Percentiles rank a stretch among this genome's conserved stretches.
Conservation (phyloP, 2,329 filamentous ascomycete genomes). For the Venturia carpophila region DNA sequence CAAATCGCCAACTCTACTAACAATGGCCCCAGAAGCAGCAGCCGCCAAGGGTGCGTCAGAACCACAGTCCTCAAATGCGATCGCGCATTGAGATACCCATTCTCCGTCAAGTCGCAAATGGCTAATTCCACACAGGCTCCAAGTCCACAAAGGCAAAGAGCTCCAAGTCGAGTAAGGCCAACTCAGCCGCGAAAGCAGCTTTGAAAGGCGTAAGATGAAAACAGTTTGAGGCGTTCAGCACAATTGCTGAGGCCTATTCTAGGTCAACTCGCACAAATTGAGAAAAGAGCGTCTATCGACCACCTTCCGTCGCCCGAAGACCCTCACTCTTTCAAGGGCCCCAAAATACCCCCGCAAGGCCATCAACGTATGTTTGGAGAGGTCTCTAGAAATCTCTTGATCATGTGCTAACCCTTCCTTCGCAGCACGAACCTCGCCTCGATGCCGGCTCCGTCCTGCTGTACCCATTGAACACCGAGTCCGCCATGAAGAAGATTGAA, state of each 20-base stretch:
- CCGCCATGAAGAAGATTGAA: conserved; percentile 99
- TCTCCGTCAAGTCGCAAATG: conserved; percentile 4
- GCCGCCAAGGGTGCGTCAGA: conserved; percentile 21
- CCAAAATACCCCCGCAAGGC: conserved; percentile 98
- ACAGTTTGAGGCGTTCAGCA: conserved; percentile 35
- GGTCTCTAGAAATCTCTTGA: not conserved
- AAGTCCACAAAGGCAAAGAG: conserved; percentile 19
- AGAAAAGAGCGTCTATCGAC: conserved; percentile 86
- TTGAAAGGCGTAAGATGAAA: conserved; percentile 46
- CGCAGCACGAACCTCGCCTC: conserved; percentile 74
- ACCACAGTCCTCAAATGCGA: conserved; percentile 18
- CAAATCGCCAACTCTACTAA: conserved; percentile 17
- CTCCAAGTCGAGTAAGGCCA: conserved; percentile 56
- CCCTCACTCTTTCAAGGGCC: conserved; percentile 77
- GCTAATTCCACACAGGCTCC: conserved; percentile 13
- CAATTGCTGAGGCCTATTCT: conserved; percentile 26
- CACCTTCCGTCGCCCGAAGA: conserved; percentile 97
- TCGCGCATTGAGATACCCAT: conserved; percentile 21
- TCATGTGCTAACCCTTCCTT: not conserved
- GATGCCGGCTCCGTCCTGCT: conserved; percentile 97
- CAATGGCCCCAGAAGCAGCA: conserved; percentile 28
- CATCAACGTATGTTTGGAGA: conserved; percentile 38
- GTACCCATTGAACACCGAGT: conserved; percentile 99
- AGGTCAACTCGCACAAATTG: conserved; percentile 75
- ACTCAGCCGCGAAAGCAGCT: conserved; percentile 88